Evolutionary conservation across 1,284 basidiomycete genomes (phyloP), one percentile per base, ranked within the genome.

Genomic region (Tilletia caries): DNA sequence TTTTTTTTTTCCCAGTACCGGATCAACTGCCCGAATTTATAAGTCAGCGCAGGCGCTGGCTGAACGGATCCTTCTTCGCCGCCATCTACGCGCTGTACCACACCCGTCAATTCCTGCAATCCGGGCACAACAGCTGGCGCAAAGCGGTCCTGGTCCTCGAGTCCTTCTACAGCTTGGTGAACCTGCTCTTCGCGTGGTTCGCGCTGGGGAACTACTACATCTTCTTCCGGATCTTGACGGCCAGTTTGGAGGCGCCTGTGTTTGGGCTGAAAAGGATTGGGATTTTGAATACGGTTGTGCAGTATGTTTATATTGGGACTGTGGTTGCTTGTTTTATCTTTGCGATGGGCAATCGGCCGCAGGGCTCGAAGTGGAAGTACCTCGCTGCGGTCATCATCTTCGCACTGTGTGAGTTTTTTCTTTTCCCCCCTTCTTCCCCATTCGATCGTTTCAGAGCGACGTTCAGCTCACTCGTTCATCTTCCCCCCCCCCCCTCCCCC

Each of bases 311-410:
- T 86, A 88, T 90, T 2, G 92, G 91, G 1, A 88, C 93, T 44
- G 87, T 97, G 20, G 87, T 95, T 20, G 90, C 91, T 0, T 92
- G 90, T 77, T 97, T 98, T 86, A 87, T 98, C 23, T 92, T 98
- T 83, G 92, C 93, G 0, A 95, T 98, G 91, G 95, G 96, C 3
- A 98, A 98, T 83, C 90, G 93, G 73, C 95, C 95, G 0, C 89
- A 90, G 84, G 91, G 92, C 88, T 92, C 92, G 1, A 88, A 88
- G 74, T 90, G 89, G 87, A 96, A 96, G 86, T 97, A 96, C 85
- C 90, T 89, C 78, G 85, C 89, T 2, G 89, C 90, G 0, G 89
- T 92, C 8, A 88, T 91, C 67, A 86, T 91, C 69, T 89, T 96
- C 73, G 91, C 91, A 6, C 71, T 90, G 5, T 83, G 66, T 69